A percentile compares a stretch with the other conserved stretches of the same genome.
These are phyloP conservation scores for Geranium rotundifolium DNA, from an alignment of 345 rosid genomes.

Conservation along the genomic window DNA sequence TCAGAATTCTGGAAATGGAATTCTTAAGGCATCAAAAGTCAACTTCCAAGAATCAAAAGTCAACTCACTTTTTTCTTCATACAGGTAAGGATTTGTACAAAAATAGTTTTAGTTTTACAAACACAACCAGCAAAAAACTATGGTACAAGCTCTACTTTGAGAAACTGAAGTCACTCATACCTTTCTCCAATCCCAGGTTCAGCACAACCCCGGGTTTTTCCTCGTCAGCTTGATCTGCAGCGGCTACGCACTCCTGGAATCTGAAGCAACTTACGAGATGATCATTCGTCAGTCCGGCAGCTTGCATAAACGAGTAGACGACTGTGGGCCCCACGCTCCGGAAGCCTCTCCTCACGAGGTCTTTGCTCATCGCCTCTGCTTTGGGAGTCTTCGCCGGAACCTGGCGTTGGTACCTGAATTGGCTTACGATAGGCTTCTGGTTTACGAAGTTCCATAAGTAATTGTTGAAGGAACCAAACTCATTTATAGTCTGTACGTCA, in stretches of 20 bases:
- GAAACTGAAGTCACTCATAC: neutral
- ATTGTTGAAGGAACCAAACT: conserved; percentile 67
- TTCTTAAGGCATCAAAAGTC: no score
- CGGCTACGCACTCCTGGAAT: conserved; percentile 46
- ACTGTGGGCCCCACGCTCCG: conserved; percentile 76
- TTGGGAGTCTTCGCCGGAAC: conserved; percentile 68
- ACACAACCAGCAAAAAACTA: neutral
- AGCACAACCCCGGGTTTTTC: conserved; percentile 4
- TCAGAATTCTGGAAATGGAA: no score
- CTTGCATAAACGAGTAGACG: conserved; percentile 77
- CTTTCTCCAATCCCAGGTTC: conserved; percentile 3
- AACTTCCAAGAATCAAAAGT: no score
- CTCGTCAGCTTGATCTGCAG: conserved; percentile 19
- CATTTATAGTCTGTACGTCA: conserved; percentile 39
- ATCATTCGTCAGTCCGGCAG: conserved; percentile 66
- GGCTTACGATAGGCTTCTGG: conserved; percentile 51
- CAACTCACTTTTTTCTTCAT: neutral
- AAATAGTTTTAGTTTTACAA: neutral
- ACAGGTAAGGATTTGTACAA: neutral
- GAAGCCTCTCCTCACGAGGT: conserved; percentile 70
- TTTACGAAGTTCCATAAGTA: conserved; percentile 80
- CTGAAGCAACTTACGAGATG: conserved; percentile 69
- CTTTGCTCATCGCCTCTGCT: conserved; percentile 75
- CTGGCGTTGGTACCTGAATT: conserved; percentile 63
- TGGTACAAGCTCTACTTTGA: neutral